A percentile compares a stretch with the other conserved stretches of the same genome.
Conservation (phyloP, 1,139 yeast genomes). For the Groenewaldozyma sp. region DNA sequence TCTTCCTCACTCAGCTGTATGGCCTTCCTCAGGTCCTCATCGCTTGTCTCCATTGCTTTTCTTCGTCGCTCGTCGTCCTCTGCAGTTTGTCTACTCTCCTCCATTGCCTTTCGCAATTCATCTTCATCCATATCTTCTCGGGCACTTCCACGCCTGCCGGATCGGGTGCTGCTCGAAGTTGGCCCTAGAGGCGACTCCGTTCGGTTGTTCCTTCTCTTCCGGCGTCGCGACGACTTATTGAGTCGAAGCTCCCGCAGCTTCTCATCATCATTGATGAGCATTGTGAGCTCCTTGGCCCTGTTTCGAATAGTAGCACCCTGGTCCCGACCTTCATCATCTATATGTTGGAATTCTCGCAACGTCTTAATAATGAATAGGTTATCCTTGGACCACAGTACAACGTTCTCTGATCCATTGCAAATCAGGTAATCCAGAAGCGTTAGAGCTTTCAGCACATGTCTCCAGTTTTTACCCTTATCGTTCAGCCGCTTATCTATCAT, state of each 20-base stretch:
- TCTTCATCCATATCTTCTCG: constrained; percentile 46
- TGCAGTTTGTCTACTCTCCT: constrained; percentile 73
- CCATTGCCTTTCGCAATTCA: constrained; percentile 78
- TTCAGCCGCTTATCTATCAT: constrained; percentile 89
- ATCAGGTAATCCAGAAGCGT: constrained; percentile 84
- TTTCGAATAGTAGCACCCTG: constrained; percentile 85
- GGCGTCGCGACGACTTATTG: constrained; percentile 30
- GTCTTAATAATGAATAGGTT: constrained; percentile 86
- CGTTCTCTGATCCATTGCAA: constrained; percentile 80
- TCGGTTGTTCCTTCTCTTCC: constrained; percentile 11
- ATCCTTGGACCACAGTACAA: constrained; percentile 90
- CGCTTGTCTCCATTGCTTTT: constrained; percentile 37
- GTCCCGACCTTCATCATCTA: constrained; percentile 72
- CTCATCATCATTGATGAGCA: constrained; percentile 74
- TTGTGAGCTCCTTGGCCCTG: constrained; percentile 83
- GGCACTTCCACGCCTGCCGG: constrained; percentile 8
- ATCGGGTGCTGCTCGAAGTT: constrained; percentile 6
- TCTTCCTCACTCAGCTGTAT: constrained; percentile 80
- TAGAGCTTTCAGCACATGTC: constrained; percentile 81
- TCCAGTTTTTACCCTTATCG: constrained; percentile 97
- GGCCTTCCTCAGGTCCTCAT: constrained; percentile 73
- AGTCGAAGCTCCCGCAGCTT: constrained; percentile 67
- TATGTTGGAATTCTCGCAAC: constrained; percentile 78
- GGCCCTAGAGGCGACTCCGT: constrained; percentile 2
- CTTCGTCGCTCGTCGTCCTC: constrained; percentile 71